Evolutionary conservation across 2,329 filamentous ascomycete species (phyloP).

Genomic region (Curvularia spicifera): DNA sequence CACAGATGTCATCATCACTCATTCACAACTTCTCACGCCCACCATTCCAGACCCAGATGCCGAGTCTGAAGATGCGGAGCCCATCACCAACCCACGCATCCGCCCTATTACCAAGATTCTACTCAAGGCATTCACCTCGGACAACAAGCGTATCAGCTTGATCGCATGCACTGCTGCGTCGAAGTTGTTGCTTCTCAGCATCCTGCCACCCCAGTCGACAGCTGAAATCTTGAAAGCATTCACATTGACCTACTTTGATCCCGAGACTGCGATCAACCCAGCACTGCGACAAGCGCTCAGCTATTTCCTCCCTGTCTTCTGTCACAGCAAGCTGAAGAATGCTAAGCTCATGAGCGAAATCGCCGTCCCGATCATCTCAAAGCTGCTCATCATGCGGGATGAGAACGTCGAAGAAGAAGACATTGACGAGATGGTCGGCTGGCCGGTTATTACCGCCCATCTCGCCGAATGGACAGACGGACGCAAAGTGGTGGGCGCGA

Average conservation of each 20-base stretch:
- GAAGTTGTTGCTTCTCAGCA: slow-evolving; percentile 83
- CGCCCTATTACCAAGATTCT: slow-evolving; percentile 84
- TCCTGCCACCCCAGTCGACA: slow-evolving; percentile 59
- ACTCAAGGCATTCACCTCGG: slow-evolving; percentile 72
- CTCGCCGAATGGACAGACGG: slow-evolving; percentile 96
- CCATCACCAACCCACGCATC: slow-evolving; percentile 49
- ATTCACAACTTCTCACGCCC: slow-evolving; percentile 78
- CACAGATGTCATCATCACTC: slow-evolving; percentile 88
- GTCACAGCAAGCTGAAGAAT: slow-evolving; percentile 82
- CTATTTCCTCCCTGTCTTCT: slow-evolving; percentile 95
- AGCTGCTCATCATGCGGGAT: slow-evolving; percentile 65
- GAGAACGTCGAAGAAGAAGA: slow-evolving; percentile 75
- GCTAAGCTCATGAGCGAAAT: slow-evolving; percentile 80
- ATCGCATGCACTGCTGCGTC: slow-evolving; percentile 81
- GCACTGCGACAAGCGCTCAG: slow-evolving; percentile 84
- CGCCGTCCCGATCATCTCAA: slow-evolving; percentile 75
- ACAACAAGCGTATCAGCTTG: slow-evolving; percentile 76
- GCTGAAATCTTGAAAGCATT: slow-evolving; percentile 82
- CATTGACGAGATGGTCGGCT: slow-evolving; percentile 73
- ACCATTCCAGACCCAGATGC: slow-evolving; percentile 48
- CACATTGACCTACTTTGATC: slow-evolving; percentile 87
- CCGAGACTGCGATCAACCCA: slow-evolving; percentile 79
- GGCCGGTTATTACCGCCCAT: slow-evolving; percentile 79
- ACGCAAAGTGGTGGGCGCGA: slow-evolving; percentile 72
- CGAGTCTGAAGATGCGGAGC: slow-evolving; percentile 48